Evolutionary conservation across 2,329 filamentous ascomycete genomes (phyloP).

Genomic region (Trichoderma lentiforme): DNA sequence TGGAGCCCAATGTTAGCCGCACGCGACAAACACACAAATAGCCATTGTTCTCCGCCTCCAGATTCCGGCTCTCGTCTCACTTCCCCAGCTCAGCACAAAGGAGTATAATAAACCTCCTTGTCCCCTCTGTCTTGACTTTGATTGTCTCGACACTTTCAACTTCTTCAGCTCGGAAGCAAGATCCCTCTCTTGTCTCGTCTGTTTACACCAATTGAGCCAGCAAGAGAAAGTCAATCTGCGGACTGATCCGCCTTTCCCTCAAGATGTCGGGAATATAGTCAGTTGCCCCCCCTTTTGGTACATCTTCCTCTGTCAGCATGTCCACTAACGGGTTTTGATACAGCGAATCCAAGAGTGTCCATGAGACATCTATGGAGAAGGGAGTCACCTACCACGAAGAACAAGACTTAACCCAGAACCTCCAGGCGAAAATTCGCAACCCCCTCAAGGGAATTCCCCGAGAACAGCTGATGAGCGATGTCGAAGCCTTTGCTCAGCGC

Average conservation of each 20-base stretch:
- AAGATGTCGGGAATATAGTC: slow-evolving; percentile 16
- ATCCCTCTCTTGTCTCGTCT: slow-evolving; percentile 1
- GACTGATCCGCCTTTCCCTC: background rate
- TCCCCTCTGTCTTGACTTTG: slow-evolving; percentile 17
- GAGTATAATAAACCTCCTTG: slow-evolving; percentile 15
- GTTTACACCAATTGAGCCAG: background rate
- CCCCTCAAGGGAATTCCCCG: slow-evolving; percentile 49
- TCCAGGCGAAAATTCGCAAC: slow-evolving; percentile 47
- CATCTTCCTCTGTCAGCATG: background rate
- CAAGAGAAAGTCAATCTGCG: background rate
- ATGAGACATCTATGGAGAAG: slow-evolving; percentile 26
- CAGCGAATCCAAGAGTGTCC: slow-evolving; percentile 20
- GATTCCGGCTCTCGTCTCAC: slow-evolving; percentile 12
- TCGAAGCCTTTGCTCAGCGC: slow-evolving; percentile 56
- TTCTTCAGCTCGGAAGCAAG: background rate
- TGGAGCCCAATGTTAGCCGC: slow-evolving; percentile 7
- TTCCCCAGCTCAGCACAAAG: slow-evolving; percentile 8
- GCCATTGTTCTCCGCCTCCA: slow-evolving; percentile 20
- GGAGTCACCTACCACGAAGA: slow-evolving; percentile 30
- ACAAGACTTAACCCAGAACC: slow-evolving; percentile 37
- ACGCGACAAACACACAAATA: slow-evolving; percentile 17
- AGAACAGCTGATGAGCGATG: slow-evolving; percentile 53
- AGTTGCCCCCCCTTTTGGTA: background rate
- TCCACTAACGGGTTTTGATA: slow-evolving; percentile 8
- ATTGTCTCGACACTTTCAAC: slow-evolving; percentile 5